Conservation (phyloP, 495 filamentous ascomycete genomes). For the Hypoxylon fragiforme region DNA sequence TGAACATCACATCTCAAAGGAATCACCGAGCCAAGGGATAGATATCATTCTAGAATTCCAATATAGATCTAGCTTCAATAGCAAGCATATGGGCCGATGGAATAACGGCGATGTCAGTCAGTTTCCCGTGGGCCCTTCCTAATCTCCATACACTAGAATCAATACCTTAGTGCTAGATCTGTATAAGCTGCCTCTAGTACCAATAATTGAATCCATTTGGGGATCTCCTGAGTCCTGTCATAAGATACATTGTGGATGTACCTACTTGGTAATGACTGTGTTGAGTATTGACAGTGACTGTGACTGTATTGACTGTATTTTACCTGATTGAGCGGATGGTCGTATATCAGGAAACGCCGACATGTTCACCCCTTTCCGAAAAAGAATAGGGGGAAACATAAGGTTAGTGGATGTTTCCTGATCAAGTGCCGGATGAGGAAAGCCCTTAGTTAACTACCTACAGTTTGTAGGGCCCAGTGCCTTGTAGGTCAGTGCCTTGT, state of each 20-base stretch:
- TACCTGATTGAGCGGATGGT: too few relatives aligned
- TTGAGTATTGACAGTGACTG: too few relatives aligned
- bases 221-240: too few relatives aligned
- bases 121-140: too few relatives aligned
- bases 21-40: slow-evolving; percentile 20
- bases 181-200: slow-evolving; percentile 14
- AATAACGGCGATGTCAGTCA: slow-evolving; percentile 20
- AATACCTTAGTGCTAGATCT: neutral
- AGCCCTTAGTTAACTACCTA: slow-evolving; percentile 4
- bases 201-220: too few relatives aligned
- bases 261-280: too few relatives aligned
- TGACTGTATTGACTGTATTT: too few relatives aligned
- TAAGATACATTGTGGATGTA: too few relatives aligned
- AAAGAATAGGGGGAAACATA: slow-evolving; percentile 15
- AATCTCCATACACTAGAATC: too few relatives aligned
- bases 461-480: too few relatives aligned
- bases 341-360: slow-evolving; percentile 1
- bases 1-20: slow-evolving; percentile 41
- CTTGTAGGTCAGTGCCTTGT: too few relatives aligned
- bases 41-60: slow-evolving; percentile 30
- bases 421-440: slow-evolving; percentile 9
- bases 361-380: neutral
- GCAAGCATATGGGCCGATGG: slow-evolving; percentile 16
- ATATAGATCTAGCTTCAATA: slow-evolving; percentile 23
- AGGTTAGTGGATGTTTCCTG: slow-evolving; percentile 8